Evolutionary conservation across 495 filamentous ascomycete species (phyloP), one percentile per base, ranked within the genome.

Genomic region (Xylaria castorea): DNA sequence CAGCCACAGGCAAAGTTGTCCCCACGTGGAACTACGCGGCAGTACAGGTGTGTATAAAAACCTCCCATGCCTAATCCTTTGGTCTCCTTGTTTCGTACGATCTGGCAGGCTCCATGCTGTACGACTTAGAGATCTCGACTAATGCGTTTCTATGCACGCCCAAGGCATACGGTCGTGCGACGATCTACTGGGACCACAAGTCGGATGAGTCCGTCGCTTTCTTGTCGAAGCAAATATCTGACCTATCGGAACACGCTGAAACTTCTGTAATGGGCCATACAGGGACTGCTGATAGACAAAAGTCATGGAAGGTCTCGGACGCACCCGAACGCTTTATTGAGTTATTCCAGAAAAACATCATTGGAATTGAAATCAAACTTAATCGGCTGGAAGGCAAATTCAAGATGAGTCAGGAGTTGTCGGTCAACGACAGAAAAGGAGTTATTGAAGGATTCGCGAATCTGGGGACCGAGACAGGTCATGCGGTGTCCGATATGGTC

Each of bases 1-100:
- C 85, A 1, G 75, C 65, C 4, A 87, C 84, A 0, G 87, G 83
- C 6, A 91, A 90, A 72, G 87, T 90, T 1, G 88, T 89, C 3
- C 88, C 88, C 1, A 91, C 89, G 6, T 91, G 89, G 89, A 87
- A 90, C 74, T 91, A 90, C 71, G 77, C 86, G 1, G 88, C 87
- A 14, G 88, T 84, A 42, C 38, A 42, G 18, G 32, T 61, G 30
- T 34, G 50, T 55, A 55, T 30, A 55, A 16, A 55, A 27, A 12
- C 22, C 50, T 25, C 50, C 22, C 22, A 7, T 22, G 50, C n/a
- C 11, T 27, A n/a, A 53, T 53, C 8, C 50, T 9, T 53, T 11
- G 20, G 48, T 50, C n/a, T 50, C 48, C n/a, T 6, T 22, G 20
- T 53, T 48, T 20, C 4, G 5, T 6, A 18, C 16, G 14, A 20